These are phyloP conservation scores for Cordyceps fumosorosea DNA, from an alignment of 2,329 filamentous ascomycete species.

Conservation along the genomic window DNA sequence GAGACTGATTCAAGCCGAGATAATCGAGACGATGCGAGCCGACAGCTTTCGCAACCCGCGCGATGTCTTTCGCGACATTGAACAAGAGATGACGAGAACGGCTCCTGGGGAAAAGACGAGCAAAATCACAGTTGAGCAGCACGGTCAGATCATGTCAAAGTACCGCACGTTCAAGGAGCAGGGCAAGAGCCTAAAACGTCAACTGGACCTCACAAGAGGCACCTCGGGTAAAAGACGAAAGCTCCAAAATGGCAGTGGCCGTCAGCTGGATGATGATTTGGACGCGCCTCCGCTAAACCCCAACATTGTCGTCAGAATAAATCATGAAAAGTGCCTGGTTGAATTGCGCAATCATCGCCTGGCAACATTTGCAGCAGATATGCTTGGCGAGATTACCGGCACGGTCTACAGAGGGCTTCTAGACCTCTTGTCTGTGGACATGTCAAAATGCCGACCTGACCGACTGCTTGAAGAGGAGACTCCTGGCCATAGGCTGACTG, in stretches of 20 bases:
- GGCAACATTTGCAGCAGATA: conserved; percentile 62
- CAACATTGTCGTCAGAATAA: conserved; percentile 69
- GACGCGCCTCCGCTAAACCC: conserved; percentile 47
- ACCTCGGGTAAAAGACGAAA: conserved; percentile 46
- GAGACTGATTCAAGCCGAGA: conserved; percentile 55
- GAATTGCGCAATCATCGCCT: conserved; percentile 75
- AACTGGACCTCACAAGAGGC: conserved; percentile 37
- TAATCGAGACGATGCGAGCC: conserved; percentile 57
- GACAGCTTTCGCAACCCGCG: conserved; percentile 54
- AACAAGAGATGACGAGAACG: conserved; percentile 52
- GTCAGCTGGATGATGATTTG: conserved; percentile 30
- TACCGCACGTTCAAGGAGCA: conserved; percentile 49
- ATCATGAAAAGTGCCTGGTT: conserved; percentile 78
- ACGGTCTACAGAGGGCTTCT: conserved; percentile 73
- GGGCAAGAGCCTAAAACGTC: conserved; percentile 44
- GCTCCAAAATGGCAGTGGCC: conserved; percentile 40
- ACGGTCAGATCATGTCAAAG: conserved; percentile 46
- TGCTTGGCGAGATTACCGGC: conserved; percentile 66
- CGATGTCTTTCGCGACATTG: conserved; percentile 56
- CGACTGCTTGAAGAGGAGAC: conserved; percentile 31
- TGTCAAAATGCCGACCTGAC: conserved; percentile 60
- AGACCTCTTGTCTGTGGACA: conserved; percentile 60
- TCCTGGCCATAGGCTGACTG: conserved; percentile 26
- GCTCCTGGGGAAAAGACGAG: conserved; percentile 35
- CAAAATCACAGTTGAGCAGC: conserved; percentile 60